Conservation (phyloP, 2,329 filamentous ascomycete species). For the Grosmannia serpens region DNA sequence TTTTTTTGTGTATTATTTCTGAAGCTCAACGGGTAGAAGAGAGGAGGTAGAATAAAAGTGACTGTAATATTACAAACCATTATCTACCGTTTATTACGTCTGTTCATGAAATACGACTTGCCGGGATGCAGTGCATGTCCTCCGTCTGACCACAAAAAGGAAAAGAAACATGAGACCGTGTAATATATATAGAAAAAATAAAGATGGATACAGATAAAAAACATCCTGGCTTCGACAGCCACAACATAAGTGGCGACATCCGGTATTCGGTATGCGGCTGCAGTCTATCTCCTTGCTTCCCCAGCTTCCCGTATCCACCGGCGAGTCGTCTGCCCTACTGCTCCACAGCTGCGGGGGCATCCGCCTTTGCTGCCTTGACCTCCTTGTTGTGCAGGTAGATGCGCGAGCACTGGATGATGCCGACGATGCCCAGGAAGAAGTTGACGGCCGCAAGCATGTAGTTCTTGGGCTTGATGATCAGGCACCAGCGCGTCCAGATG, state of each 20-base stretch:
- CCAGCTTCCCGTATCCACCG: background rate
- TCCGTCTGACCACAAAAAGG: background rate
- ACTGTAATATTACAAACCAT: background rate
- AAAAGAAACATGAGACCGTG: background rate
- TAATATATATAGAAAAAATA: background rate
- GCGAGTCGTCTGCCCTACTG: background rate
- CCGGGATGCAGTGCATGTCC: too few relatives aligned
- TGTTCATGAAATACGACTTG: too few relatives aligned
- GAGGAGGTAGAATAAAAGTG: background rate
- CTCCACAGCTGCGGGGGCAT: slow-evolving; percentile 15
- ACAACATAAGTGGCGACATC: too few relatives aligned
- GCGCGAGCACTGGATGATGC: slow-evolving; percentile 67
- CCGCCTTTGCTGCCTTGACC: slow-evolving; percentile 31
- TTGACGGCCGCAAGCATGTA: slow-evolving; percentile 92
- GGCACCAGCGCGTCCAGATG: slow-evolving; percentile 98
- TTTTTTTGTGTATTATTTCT: background rate
- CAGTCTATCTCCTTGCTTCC: too few relatives aligned
- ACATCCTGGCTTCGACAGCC: background rate
- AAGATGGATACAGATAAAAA: background rate
- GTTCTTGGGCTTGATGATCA: slow-evolving; percentile 93
- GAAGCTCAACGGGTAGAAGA: background rate
- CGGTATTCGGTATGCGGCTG: too few relatives aligned
- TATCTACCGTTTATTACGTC: background rate
- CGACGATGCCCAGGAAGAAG: slow-evolving; percentile 91
- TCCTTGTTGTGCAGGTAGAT: slow-evolving; percentile 42